These are phyloP conservation scores for Paralagenidium karlingii DNA, from an alignment of 352 stramenopile species.

Conservation along the genomic window DNA sequence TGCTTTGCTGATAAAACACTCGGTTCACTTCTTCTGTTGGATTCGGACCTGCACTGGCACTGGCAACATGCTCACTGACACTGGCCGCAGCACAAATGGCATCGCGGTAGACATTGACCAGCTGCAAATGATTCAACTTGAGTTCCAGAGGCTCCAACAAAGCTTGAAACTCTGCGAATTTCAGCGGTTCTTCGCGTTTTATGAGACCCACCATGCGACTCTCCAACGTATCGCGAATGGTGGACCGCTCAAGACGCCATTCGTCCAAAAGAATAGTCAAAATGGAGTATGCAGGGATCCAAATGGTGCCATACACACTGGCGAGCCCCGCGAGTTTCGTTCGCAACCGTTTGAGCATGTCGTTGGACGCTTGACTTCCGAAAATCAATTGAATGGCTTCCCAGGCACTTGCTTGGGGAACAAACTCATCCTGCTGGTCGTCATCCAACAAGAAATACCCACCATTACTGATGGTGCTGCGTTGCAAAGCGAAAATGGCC, in stretches of 20 bases:
- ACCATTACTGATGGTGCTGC: constrained; percentile 14
- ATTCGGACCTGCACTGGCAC: background rate
- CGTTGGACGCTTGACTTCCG: constrained; percentile 13
- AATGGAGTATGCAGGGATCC: constrained; percentile 33
- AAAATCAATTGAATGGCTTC: constrained; percentile 29
- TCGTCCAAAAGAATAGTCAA: constrained; percentile 35
- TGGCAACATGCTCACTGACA: constrained; percentile 2
- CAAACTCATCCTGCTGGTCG: constrained; percentile 29
- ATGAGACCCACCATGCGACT: constrained; percentile 12
- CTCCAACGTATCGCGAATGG: constrained; percentile 9
- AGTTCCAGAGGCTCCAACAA: constrained; percentile 19
- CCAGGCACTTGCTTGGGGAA: constrained; percentile 21
- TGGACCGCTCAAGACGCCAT: constrained; percentile 17
- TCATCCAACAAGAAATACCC: constrained; percentile 34
- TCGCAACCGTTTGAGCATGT: constrained; percentile 25
- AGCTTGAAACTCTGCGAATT: constrained; percentile 12
- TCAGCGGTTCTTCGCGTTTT: background rate
- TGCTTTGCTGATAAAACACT: background rate
- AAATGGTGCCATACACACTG: constrained; percentile 36
- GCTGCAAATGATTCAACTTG: constrained; percentile 15
- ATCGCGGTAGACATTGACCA: constrained; percentile 18
- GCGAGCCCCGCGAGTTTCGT: constrained; percentile 23
- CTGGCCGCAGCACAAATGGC: constrained; percentile 12
- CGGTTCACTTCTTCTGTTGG: background rate
- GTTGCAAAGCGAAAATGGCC: constrained; percentile 26